Evolutionary conservation across 495 filamentous ascomycete genomes (phyloP).

Genomic region (Filosporella fistucella): DNA sequence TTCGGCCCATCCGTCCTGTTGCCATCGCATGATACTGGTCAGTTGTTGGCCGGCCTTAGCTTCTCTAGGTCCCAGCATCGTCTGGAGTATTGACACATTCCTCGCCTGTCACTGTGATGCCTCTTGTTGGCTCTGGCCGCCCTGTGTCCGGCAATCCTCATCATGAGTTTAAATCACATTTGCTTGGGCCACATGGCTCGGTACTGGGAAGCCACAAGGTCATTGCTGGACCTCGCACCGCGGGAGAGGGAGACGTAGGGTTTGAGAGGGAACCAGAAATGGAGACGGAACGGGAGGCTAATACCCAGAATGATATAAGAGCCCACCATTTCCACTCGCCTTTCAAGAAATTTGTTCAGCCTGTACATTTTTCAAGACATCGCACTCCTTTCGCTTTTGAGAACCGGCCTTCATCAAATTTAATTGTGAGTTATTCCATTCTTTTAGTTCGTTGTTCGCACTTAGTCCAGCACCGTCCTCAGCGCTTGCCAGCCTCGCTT

Average conservation of each 20-base stretch:
- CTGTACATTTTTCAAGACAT: not conserved
- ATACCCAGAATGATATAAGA: conserved; percentile 12
- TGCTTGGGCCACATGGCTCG: conserved; percentile 19
- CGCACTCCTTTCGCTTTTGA: conserved; percentile 2
- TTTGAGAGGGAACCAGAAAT: not conserved
- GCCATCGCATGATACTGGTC: conserved; percentile 17
- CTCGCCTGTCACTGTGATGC: conserved; percentile 16
- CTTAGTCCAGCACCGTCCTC: not conserved
- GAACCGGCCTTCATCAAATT: not conserved
- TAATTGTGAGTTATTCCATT: conserved; percentile 1
- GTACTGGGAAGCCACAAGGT: conserved; percentile 10
- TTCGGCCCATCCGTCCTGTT: conserved; percentile 3
- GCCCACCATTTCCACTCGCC: not conserved
- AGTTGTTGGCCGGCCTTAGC: not conserved
- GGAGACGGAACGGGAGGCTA: not conserved
- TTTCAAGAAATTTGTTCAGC: not conserved
- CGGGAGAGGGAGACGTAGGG: conserved; percentile 5
- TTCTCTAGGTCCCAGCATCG: not conserved
- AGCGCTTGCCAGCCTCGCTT: not conserved
- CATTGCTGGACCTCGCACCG: conserved; percentile 10
- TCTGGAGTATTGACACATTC: conserved; percentile 5
- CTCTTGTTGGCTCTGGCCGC: conserved; percentile 11
- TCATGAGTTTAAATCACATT: conserved; percentile 15
- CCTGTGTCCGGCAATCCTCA: conserved; percentile 3
- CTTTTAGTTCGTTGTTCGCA: not conserved